Percentiles rank a stretch among this genome's conserved stretches.
Evolutionary conservation across 768 basidiomycete genomes (phyloP).

Genomic region (Cantharellus anzutake): DNA sequence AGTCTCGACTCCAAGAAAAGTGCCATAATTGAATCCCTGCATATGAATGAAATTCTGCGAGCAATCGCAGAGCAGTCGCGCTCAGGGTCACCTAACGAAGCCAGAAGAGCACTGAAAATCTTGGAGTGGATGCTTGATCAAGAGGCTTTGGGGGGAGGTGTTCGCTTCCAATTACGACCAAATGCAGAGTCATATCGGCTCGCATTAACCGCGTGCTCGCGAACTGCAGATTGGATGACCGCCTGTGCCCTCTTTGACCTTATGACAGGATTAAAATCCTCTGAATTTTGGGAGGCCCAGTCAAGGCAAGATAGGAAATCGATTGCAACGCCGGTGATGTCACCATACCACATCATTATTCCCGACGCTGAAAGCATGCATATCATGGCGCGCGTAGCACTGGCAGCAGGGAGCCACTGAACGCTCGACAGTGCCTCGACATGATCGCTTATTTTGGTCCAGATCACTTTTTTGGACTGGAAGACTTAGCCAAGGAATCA

Average conservation of each 20-base stretch:
- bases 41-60: neutral
- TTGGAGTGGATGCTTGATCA: conserved; percentile 54
- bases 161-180: conserved; percentile 25
- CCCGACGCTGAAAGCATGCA: conserved; percentile 38
- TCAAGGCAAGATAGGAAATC: conserved; percentile 16
- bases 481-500: neutral
- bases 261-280: conserved; percentile 41
- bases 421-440: conserved; percentile 41
- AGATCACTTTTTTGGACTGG: conserved; percentile 12
- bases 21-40: neutral
- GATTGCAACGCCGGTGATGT: conserved; percentile 11
- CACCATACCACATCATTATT: conserved; percentile 18
- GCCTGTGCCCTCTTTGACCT: conserved; percentile 41
- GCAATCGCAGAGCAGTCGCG: conserved; percentile 27
- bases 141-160: conserved; percentile 24
- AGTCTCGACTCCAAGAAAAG: conserved; percentile 20
- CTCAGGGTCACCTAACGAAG: conserved; percentile 8
- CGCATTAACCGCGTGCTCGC: conserved; percentile 45
- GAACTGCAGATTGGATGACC: conserved; percentile 39
- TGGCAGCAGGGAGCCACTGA: conserved; percentile 29
- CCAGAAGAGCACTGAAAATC: conserved; percentile 33
- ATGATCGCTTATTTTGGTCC: conserved; percentile 31
- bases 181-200: conserved; percentile 37
- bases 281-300: conserved; percentile 16
- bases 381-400: conserved; percentile 37